Evolutionary conservation across 2,329 filamentous ascomycete species (phyloP), one percentile per base, ranked within the genome.

Genomic region (Talaromyces sp.): DNA sequence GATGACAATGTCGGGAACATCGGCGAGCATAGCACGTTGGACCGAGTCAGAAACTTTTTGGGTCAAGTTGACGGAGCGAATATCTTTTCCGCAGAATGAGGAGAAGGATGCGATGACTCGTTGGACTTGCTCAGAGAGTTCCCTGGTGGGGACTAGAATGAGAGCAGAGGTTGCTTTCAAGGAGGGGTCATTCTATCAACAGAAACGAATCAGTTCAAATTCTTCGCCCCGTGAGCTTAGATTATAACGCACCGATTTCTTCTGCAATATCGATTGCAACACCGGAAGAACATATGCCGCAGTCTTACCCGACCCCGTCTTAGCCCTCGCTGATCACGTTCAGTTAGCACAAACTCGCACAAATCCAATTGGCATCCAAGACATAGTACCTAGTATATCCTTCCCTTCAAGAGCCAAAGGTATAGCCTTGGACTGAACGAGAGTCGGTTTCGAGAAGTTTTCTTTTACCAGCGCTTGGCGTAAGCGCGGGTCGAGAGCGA

Each of bases 221-320:
- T 13, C 13, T 3, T 39, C 24, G 31, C 13, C 3, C 4, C n/a
- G 7, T 3, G 8, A 24, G 9, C 3, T 5, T 4, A 41, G 7
- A 8, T 8, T 5, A 56, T 58, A 11, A 73, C 75, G 64, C 76
- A 89, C 87, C 71, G 85, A 79, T 79, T 97, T 97, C 69, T 87
- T 87, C 74, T 90, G 91, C 64, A 99, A 81, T 67, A 97, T 91
- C 41, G 87, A 86, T 70, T 97, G 90, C 16, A 99, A 80, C n/a
- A 97, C 85, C 1, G 95, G 95, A 49, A 99, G 84, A 7, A 97
- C 82, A 75, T 98, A 98, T 59, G 95, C 94, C n/a, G 92, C 92
- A 11, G 95, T 99, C 84, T 99, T 99, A 70, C 95, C 95, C 3
- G 93, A 97, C 13, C 95, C 95, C 5, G 95, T 98, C 78, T 94